Evolutionary conservation across 352 stramenopile genomes (phyloP), one percentile per base, ranked within the genome.

Genomic region (Globisporangium abappressorium): DNA sequence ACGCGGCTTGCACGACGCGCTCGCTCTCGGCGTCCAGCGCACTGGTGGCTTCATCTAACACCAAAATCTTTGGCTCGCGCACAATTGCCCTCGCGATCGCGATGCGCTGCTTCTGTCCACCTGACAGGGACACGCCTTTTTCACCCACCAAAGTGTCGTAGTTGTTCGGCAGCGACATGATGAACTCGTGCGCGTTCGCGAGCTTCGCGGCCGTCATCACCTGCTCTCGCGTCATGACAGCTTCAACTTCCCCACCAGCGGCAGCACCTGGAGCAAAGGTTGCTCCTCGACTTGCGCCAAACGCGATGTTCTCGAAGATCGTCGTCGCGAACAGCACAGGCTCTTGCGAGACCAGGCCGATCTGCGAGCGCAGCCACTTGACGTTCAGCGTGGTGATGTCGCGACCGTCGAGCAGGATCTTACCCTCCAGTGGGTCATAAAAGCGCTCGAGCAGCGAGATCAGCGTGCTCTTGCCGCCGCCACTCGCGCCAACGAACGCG

Each of bases 281-380:
- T 20, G 6, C 20, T 33, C 36, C 26, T 12, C 15, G 22, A 41
- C 22, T 53, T 65, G 68, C 81, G 38, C 85, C 91, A 36, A 83
- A 89, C 6, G 74, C 72, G 66, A 99, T 96, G 69, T 98, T 98
- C n/a, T 98, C 83, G 3, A 71, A 62, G 61, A 98, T 96, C 1
- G 80, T 92, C n/a, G 77, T 84, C 15, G 88, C 87, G 72, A 98
- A 98, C 22, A 98, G 77, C 28, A 91, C 89, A n/a, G 92, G 89
- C 62, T 97, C 85, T 71, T 98, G 93, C 0, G 78, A 89, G 0
- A 95, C 87, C 0, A 97, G 66, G 7, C 85, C 76, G 34, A 86
- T 91, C 64, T 94, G 78, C 12, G 76, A 70, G 9, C 87, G 77
- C 24, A 92, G 72, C 70, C 75, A 81, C 60, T 87, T 89, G 18